These are phyloP conservation scores for Leishmania major DNA, from an alignment of 208 protist genomes.

Conservation along the genomic window DNA sequence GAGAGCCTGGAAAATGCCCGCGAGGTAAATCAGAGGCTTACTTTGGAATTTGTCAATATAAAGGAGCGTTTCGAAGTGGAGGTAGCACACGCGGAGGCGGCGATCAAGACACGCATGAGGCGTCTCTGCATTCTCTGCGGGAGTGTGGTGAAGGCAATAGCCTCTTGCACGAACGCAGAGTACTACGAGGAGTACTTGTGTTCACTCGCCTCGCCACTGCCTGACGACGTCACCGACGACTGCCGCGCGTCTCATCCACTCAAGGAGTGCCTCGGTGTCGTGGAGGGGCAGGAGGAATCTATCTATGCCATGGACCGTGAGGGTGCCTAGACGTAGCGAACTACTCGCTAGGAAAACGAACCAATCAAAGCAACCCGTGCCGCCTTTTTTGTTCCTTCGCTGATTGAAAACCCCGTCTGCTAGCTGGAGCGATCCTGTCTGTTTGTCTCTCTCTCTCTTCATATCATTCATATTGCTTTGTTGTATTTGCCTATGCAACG, in stretches of 20 bases:
- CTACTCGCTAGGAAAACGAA: not conserved
- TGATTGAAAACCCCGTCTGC: not conserved
- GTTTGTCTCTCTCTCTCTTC: not conserved
- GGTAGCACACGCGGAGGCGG: constrained; percentile 7
- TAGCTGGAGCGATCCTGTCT: not conserved
- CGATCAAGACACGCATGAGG: constrained; percentile 9
- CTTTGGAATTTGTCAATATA: constrained; percentile 13
- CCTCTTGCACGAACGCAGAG: constrained; percentile 2
- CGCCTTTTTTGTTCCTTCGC: not conserved
- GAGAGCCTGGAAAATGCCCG: constrained; percentile 22
- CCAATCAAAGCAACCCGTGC: not conserved
- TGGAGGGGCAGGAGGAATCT: constrained; percentile 5
- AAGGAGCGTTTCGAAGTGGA: constrained; percentile 15
- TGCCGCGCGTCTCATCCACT: constrained; percentile 5
- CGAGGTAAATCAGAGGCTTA: constrained; percentile 11
- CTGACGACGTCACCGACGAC: not conserved
- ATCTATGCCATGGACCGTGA: constrained; percentile 7
- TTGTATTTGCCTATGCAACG: not conserved
- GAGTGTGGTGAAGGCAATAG: constrained; percentile 11
- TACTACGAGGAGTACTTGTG: constrained; percentile 22
- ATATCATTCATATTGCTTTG: not conserved
- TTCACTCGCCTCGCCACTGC: not conserved
- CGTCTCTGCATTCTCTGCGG: constrained; percentile 23
- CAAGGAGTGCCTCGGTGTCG: constrained; percentile 17
- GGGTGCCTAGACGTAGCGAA: not conserved